Evolutionary conservation across 2,329 filamentous ascomycete species (phyloP).

Genomic region (Cladobotryum protrusum): DNA sequence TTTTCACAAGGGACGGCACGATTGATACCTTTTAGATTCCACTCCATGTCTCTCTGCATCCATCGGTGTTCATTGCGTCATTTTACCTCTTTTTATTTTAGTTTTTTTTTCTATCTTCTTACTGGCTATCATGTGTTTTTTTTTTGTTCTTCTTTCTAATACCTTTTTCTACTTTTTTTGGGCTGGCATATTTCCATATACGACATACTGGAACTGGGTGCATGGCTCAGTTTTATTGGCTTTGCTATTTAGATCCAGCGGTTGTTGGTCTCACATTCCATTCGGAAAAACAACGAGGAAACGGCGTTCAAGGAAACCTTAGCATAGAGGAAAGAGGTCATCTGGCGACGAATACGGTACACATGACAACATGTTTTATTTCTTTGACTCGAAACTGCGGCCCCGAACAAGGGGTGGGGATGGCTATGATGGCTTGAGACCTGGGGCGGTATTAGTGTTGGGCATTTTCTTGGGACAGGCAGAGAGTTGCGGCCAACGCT

Average conservation of each 20-base stretch:
- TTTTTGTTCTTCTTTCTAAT: conserved; percentile 9
- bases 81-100: conserved; percentile 15
- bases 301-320: conserved; percentile 13
- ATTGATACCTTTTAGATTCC: conserved; percentile 18
- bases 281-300: conserved; percentile 4
- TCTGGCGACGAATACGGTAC: conserved; percentile 12
- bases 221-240: neutral
- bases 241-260: conserved; percentile 6
- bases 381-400: too few relatives aligned
- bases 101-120: conserved; percentile 1
- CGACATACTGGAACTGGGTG: neutral
- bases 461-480: too few relatives aligned
- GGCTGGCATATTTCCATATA: neutral
- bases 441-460: too few relatives aligned
- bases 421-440: too few relatives aligned
- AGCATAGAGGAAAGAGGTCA: conserved; percentile 16
- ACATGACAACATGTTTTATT: conserved; percentile 11
- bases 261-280: conserved; percentile 2
- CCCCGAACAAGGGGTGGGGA: too few relatives aligned
- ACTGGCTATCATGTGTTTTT: neutral
- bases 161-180: conserved; percentile 3
- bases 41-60: conserved; percentile 20
- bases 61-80: conserved; percentile 20
- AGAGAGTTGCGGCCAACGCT: too few relatives aligned
- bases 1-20: conserved; percentile 12